Evolutionary conservation across 2,329 filamentous ascomycete genomes (phyloP).

Genomic region (Sarocladium kiliense): DNA sequence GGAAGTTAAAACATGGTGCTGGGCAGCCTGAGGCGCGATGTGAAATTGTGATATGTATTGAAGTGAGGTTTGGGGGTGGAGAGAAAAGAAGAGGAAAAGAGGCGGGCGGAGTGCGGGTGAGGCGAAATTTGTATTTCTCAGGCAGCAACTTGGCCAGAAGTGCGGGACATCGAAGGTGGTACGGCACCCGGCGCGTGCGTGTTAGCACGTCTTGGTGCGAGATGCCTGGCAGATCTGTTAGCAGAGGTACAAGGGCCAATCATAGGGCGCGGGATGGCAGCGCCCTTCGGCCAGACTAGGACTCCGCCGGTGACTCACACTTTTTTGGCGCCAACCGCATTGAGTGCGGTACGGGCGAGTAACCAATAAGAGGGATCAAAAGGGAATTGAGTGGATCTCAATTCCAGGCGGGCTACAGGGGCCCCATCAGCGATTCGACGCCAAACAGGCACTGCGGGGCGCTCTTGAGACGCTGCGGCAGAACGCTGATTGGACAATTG

Average conservation of each 20-base stretch:
- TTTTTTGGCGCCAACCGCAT: neutral
- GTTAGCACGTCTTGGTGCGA: neutral
- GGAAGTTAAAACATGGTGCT: constrained; percentile 56
- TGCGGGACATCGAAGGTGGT: neutral
- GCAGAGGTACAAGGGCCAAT: neutral
- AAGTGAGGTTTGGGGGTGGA: constrained; percentile 26
- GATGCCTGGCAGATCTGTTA: neutral
- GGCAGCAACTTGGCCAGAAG: neutral
- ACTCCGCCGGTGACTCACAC: constrained; percentile 4
- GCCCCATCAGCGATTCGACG: constrained; percentile 5
- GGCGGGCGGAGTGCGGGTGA: constrained; percentile 2
- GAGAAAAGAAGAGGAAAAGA: neutral
- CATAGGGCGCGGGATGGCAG: neutral
- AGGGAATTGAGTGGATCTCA: neutral
- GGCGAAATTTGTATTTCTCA: constrained; percentile 7
- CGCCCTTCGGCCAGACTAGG: constrained; percentile 3
- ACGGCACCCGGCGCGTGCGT: neutral
- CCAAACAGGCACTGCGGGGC: neutral
- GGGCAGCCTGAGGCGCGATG: constrained; percentile 31
- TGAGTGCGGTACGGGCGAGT: neutral
- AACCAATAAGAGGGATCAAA: neutral
- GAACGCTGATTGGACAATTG: constrained; percentile 1
- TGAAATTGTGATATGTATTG: constrained; percentile 23
- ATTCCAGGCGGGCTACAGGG: constrained; percentile 1
- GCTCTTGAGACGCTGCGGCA: neutral